A percentile compares a stretch with the other conserved stretches of the same genome.
Evolutionary conservation across 2,329 filamentous ascomycete genomes (phyloP).

Genomic region (Nemania diffusa): DNA sequence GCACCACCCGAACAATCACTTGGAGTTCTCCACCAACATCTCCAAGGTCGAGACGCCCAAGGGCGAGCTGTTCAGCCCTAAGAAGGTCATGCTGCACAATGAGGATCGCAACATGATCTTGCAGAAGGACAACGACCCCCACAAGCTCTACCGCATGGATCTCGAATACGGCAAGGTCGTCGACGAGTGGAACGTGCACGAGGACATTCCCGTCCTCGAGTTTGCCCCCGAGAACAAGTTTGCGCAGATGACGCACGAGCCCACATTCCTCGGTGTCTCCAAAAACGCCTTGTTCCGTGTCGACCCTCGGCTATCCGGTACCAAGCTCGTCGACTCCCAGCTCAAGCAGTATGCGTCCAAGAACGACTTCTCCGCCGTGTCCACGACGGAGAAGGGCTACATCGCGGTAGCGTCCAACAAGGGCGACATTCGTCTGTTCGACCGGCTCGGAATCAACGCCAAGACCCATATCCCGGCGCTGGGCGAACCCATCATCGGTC

Average conservation of each 20-base stretch:
- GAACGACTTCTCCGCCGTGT: constrained; percentile 94
- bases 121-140: constrained; percentile 84
- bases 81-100: constrained; percentile 95
- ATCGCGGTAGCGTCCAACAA: constrained; percentile 98
- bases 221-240: constrained; percentile 99
- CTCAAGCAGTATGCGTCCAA: constrained; percentile 97
- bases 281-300: constrained; percentile 93
- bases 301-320: constrained; percentile 87
- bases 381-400: constrained; percentile 95
- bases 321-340: constrained; percentile 91
- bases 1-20: constrained; percentile 88
- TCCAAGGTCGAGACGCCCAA: constrained; percentile 91
- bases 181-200: constrained; percentile 98
- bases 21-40: constrained; percentile 97
- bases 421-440: constrained; percentile 95
- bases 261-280: constrained; percentile 94
- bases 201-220: constrained; percentile 90
- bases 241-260: constrained; percentile 93
- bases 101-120: constrained; percentile 91
- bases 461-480: constrained; percentile 97
- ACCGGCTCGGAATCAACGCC: constrained; percentile 94
- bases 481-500: constrained; percentile 91
- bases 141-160: constrained; percentile 96
- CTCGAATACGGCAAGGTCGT: constrained; percentile 97
- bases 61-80: constrained; percentile 89